Base-by-base conservation (phyloP, 2,329 filamentous ascomycete genomes). In the Phialophora expanda region DNA sequence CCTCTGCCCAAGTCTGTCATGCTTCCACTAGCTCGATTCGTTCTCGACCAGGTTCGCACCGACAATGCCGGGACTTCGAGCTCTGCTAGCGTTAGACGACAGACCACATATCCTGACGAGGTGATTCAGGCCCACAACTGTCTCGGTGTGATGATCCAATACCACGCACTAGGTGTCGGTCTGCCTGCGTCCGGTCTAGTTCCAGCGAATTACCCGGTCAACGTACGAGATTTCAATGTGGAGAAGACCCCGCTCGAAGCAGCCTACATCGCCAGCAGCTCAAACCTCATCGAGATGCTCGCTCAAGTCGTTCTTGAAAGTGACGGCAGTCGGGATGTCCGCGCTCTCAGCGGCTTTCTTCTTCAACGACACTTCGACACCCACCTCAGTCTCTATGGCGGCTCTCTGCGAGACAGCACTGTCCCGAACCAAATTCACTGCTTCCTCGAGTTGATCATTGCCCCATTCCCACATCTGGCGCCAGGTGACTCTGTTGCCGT, bases 161-260 rank as follows among this genome's bases (percentile, higher is more conserved):
- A 61, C 30, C 63, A 69, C 38, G 53, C 51, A 34, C 59, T 68
- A 14, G 60, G 68, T 50, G n/a, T 62, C 22, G 67, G 60, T 41
- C n/a, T 59, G 46, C 50, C 54, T 62, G 20, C 34, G 54, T 26
- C 24, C 46, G 32, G 62, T 32, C 41, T 60, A 38, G 30, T 51
- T 9, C 30, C 30, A 17, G 14, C 24, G 5, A 14, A 17, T 17
- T 26, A 48, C 17, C 8, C 32, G 14, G 14, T 22, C 44, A 26
- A 30, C 8, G 17, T 44, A 11, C 51, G 24, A 34, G 34, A 58
- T 32, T 26, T 44, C n/a, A 32, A 57, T 17, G 12, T 30, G 17
- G 26, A n/a, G 12, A 34, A 41, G 14, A 20, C 30, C 12, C 20
- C 60, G 9, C 17, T 22, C n/a, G 60, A 56, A 28, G 58, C 58